Percentiles rank a stretch among this genome's conserved stretches.
Conservation (phyloP, 2,329 filamentous ascomycete species). For the Rhexocercosporidium sp. region DNA sequence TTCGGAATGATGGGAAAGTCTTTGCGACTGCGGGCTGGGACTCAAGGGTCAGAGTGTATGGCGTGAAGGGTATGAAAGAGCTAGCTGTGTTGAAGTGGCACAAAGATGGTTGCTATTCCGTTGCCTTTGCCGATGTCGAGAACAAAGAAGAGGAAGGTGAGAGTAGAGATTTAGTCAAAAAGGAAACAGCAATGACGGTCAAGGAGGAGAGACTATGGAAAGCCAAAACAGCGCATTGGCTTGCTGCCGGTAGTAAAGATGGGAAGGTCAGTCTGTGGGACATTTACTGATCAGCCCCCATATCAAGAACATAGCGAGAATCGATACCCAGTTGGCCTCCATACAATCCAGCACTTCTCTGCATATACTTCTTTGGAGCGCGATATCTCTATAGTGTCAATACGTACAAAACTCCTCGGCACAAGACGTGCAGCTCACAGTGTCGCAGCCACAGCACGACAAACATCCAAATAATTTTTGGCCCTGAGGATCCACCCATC, state of each 20-base stretch:
- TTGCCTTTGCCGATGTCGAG: constrained; percentile 67
- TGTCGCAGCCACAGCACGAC: background rate
- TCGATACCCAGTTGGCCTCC: background rate
- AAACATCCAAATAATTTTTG: background rate
- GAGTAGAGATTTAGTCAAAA: constrained; percentile 26
- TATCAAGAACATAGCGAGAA: background rate
- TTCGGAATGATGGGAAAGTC: constrained; percentile 81
- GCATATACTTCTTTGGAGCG: background rate
- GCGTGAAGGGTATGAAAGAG: constrained; percentile 79
- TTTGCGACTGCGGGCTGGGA: constrained; percentile 97
- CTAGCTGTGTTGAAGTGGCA: constrained; percentile 96
- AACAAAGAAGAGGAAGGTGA: constrained; percentile 1
- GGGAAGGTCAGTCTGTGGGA: constrained; percentile 97
- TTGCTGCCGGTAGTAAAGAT: constrained; percentile 91
- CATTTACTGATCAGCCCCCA: constrained; percentile 61
- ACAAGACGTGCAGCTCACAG: background rate
- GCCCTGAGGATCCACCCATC: background rate
- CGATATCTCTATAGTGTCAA: background rate
- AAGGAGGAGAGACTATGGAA: constrained; percentile 67
- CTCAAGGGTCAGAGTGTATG: constrained; percentile 79
- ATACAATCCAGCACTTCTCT: background rate
- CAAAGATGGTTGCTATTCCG: constrained; percentile 81
- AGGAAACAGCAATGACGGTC: constrained; percentile 52
- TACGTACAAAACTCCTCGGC: background rate
- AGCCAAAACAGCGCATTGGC: constrained; percentile 79